These are phyloP conservation scores for Tympanopsis confertula DNA, from an alignment of 2,329 filamentous ascomycete genomes.

Conservation along the genomic window DNA sequence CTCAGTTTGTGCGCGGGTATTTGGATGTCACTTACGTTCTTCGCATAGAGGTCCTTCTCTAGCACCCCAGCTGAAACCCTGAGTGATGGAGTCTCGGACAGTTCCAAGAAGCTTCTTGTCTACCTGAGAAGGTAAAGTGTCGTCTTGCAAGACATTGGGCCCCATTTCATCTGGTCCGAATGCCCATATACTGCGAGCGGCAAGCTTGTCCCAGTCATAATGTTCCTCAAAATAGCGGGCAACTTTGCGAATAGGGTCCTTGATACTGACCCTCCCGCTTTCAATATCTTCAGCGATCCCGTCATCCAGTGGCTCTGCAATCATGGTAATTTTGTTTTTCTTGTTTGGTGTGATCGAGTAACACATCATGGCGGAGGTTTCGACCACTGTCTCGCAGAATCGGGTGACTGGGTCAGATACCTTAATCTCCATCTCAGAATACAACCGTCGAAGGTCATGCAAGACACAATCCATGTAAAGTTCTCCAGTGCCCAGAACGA, in stretches of 20 bases:
- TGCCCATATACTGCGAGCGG: slow-evolving; percentile 92
- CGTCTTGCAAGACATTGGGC: slow-evolving; percentile 91
- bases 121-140: slow-evolving; percentile 81
- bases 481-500: slow-evolving; percentile 88
- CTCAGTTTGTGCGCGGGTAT: not conserved
- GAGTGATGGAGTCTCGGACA: slow-evolving; percentile 83
- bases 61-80: slow-evolving; percentile 94
- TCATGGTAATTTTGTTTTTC: slow-evolving; percentile 98
- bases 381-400: slow-evolving; percentile 95
- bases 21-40: slow-evolving; percentile 66
- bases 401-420: slow-evolving; percentile 94
- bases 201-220: slow-evolving; percentile 92
- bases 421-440: slow-evolving; percentile 98
- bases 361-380: slow-evolving; percentile 94
- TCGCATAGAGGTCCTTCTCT: slow-evolving; percentile 93
- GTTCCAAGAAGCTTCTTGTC: slow-evolving; percentile 82
- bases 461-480: slow-evolving; percentile 99
- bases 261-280: slow-evolving; percentile 77
- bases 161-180: slow-evolving; percentile 93
- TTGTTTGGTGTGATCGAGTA: slow-evolving; percentile 97
- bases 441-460: slow-evolving; percentile 84
- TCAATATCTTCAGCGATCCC: slow-evolving; percentile 94
- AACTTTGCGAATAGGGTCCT: slow-evolving; percentile 81
- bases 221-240: slow-evolving; percentile 96
- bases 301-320: slow-evolving; percentile 88